Evolutionary conservation across 2,329 filamentous ascomycete genomes (phyloP).

Genomic region (Hymenoscyphus albidus): DNA sequence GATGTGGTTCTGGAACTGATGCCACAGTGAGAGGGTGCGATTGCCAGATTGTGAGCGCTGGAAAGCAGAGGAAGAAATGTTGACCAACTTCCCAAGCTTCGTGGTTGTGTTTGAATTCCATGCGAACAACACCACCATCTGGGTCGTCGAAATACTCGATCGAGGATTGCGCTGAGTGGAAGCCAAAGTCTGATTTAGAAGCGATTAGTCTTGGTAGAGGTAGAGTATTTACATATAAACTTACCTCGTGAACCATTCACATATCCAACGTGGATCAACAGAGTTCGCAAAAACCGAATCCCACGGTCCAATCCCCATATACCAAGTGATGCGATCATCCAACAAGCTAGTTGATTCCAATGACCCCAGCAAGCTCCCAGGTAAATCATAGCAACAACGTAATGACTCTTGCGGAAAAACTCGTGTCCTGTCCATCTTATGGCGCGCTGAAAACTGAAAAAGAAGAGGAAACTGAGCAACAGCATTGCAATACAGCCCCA

Average conservation of each 20-base stretch:
- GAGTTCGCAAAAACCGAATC: conserved; percentile 54
- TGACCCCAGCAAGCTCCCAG: conserved; percentile 74
- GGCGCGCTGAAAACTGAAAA: conserved; percentile 54
- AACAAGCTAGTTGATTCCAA: conserved; percentile 65
- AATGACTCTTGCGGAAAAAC: conserved; percentile 71
- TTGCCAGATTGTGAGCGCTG: conserved; percentile 66
- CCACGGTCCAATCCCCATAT: conserved; percentile 64
- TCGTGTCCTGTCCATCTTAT: conserved; percentile 70
- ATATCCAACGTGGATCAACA: conserved; percentile 57
- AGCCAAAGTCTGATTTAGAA: conserved; percentile 43
- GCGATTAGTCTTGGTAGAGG: conserved; percentile 14
- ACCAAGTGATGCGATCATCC: conserved; percentile 61
- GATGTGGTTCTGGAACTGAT: conserved; percentile 58
- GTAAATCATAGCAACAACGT: conserved; percentile 69
- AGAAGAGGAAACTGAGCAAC: conserved; percentile 57
- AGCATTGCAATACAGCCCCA: conserved; percentile 69
- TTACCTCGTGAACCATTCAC: conserved; percentile 36
- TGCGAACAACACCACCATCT: conserved; percentile 58
- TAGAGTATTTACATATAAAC: not conserved
- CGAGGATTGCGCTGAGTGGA: conserved; percentile 49
- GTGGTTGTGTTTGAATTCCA: conserved; percentile 68
- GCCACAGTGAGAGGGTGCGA: conserved; percentile 76
- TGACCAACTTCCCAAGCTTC: conserved; percentile 63
- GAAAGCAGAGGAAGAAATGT: conserved; percentile 75
- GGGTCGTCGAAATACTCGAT: conserved; percentile 52